Percentiles rank a stretch among this genome's conserved stretches.
phyloP scores from a whole-genome alignment of 306 rosid species.

The Castanea mollissima region DNA sequence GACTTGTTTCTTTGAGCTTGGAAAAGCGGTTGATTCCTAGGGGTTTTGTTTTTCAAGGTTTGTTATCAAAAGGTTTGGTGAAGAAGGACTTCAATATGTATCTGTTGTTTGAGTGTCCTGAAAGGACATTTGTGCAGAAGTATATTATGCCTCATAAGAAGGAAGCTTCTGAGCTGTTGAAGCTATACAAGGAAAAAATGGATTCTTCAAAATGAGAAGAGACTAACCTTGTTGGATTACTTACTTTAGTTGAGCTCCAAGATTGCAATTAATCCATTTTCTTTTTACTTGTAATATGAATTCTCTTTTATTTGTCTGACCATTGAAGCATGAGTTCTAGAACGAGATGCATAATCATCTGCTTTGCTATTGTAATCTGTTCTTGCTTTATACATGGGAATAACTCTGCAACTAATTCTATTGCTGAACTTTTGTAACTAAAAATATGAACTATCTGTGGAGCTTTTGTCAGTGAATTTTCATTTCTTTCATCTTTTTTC shows the following conservation, averaged over 20 bases:
- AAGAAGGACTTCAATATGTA: not conserved
- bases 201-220: not conserved
- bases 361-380: not conserved
- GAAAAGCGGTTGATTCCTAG: conserved; percentile 40
- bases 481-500: not conserved
- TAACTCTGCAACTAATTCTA: not conserved
- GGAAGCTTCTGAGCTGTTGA: conserved; percentile 29
- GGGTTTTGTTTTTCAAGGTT: conserved; percentile 30
- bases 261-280: not conserved
- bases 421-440: not conserved
- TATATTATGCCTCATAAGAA: conserved; percentile 22
- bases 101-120: not conserved
- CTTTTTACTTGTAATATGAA: too few relatives aligned
- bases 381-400: not conserved
- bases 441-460: not conserved
- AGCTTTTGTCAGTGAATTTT: not conserved
- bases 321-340: too few relatives aligned
- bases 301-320: too few relatives aligned
- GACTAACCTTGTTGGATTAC: not conserved
- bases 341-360: too few relatives aligned
- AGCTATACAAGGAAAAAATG: conserved; percentile 19
- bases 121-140: conserved; percentile 15
- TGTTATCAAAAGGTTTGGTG: conserved; percentile 28
- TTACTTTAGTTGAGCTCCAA: not conserved
- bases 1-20: conserved; percentile 27